A percentile compares a stretch with the other conserved stretches of the same genome.
Conservation (phyloP, 352 stramenopile genomes). For the Blastocystis hominis region DNA sequence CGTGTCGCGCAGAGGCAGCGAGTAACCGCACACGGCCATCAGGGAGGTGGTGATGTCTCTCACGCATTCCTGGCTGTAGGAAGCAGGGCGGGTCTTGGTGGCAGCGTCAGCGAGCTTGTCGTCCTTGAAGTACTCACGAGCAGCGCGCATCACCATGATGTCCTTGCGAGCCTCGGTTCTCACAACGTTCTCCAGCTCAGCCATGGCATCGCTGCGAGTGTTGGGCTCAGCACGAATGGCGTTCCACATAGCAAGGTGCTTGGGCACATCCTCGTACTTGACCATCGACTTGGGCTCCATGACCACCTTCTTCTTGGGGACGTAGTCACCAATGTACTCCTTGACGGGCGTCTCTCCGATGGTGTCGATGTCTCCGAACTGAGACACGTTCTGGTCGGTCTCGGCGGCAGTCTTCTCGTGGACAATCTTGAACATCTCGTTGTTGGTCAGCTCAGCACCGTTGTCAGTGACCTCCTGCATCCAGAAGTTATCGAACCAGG, state of each 20-base stretch:
- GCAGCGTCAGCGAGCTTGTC: constrained; percentile 18
- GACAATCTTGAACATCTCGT: constrained; percentile 50
- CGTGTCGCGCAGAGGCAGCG: constrained; percentile 19
- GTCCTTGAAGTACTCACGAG: constrained; percentile 54
- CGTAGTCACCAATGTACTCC: constrained; percentile 53
- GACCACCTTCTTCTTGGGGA: not conserved
- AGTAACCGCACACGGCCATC: constrained; percentile 41
- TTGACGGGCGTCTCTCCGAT: constrained; percentile 27
- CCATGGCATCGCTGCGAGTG: not conserved
- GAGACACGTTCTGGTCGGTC: constrained; percentile 58
- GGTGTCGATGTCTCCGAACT: constrained; percentile 56
- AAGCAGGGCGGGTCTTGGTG: constrained; percentile 14
- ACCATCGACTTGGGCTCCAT: not conserved
- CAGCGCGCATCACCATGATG: constrained; percentile 9
- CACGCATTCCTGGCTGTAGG: constrained; percentile 28
- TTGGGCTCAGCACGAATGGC: constrained; percentile 43
- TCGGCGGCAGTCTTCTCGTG: constrained; percentile 45
- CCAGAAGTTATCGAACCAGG: constrained; percentile 57
- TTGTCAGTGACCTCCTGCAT: constrained; percentile 57
- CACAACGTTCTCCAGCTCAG: constrained; percentile 31
- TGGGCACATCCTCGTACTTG: constrained; percentile 12
- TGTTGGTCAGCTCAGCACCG: constrained; percentile 15
- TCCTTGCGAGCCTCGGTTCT: constrained; percentile 29
- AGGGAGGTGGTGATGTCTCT: constrained; percentile 8
- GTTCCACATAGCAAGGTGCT: constrained; percentile 34